phyloP scores from a whole-genome alignment of 768 basidiomycete species.

The Podaxis pistillaris region DNA sequence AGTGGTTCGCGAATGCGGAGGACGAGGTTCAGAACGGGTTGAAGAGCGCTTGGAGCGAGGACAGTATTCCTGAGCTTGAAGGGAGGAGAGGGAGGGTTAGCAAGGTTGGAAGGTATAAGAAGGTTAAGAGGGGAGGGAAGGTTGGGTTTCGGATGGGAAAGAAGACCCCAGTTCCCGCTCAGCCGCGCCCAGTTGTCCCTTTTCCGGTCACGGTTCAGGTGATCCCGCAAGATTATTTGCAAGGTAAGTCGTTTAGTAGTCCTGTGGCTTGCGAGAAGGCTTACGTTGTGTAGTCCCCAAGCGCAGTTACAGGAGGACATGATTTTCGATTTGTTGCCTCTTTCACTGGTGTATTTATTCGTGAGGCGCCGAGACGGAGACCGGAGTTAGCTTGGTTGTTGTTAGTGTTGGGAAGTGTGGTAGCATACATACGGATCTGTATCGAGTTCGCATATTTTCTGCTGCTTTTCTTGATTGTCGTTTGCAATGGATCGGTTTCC shows the following conservation, averaged over 20 bases:
- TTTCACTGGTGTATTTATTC: background rate
- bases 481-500: background rate
- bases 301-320: background rate
- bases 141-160: background rate
- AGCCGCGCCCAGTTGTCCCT: background rate
- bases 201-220: background rate
- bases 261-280: background rate
- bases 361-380: no score
- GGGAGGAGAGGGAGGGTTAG: background rate
- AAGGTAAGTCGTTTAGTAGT: background rate
- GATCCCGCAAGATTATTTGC: background rate
- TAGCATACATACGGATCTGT: no score
- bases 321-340: background rate
- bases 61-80: background rate
- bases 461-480: background rate
- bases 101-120: no score
- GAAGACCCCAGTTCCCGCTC: background rate
- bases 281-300: slow-evolving; percentile 1
- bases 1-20: background rate
- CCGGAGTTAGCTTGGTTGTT: no score
- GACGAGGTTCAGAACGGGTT: background rate
- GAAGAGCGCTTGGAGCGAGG: slow-evolving; percentile 1
- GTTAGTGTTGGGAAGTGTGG: no score
- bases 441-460: no score
- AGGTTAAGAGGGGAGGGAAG: background rate